Base-by-base conservation (phyloP, 306 rosid genomes). In the Cicer bijugum region DNA sequence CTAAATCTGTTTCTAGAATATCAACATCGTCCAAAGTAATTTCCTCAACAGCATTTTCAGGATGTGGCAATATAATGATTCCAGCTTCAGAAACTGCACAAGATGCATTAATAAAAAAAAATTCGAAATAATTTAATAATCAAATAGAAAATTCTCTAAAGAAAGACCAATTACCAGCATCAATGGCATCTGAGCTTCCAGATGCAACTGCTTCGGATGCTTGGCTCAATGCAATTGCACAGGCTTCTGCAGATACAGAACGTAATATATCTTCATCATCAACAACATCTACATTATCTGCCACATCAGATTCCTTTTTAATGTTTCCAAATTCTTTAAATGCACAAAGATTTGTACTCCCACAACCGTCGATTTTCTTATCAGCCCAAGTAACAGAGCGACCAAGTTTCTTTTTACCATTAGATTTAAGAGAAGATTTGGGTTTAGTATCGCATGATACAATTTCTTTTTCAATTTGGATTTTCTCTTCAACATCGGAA, bases 371-470 rank as follows among this genome's bases (percentile, higher is more conserved):
- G 46, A 23, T 74, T 70, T 75, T 82, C 80, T 86, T 84, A 65
- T 94, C 97, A 16, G 95, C 95, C 99, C 99, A 94, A 40, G 97
- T 94, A 69, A 94, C 95, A 73, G 90, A 81, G 77, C 91, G 91
- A 62, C 52, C 57, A 47, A 75, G 74, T 78, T 87, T 94, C 81
- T 87, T 94, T 60, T 39, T n/a, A 56, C 85, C 85, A 0, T 78
- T 72, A 60, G 80, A 77, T 77, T 89, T 91, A 61, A 94, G 92
- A 71, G 96, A 88, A 60, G 99, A 83, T 78, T 85, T 87, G 59
- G 78, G 75, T 50, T 53, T 62, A 52, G 72, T 63, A 64, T 47
- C 74, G 53, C 44, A 57, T 37, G 69, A 87, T 28, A 74, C 84
- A 67, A 80, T 84, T 38, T 63, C 73, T 51, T 83, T 82, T 37